These are phyloP conservation scores for Nemania sp. DNA, from an alignment of 2,329 filamentous ascomycete species.

Conservation along the genomic window DNA sequence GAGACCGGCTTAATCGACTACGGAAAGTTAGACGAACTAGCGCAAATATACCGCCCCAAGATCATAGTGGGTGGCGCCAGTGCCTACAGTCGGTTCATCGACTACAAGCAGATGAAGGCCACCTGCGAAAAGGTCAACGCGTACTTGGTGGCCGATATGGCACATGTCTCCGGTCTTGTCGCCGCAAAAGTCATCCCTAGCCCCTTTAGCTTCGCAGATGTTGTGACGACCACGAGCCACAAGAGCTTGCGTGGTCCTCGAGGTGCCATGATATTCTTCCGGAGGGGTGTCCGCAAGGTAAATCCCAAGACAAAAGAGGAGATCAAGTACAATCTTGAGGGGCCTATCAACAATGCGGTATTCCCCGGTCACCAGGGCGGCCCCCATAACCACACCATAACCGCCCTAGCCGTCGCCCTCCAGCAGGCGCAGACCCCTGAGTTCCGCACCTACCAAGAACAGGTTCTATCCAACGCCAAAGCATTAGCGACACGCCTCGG, in stretches of 20 bases:
- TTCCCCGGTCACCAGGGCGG: constrained; percentile 98
- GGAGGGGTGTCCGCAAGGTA: constrained; percentile 82
- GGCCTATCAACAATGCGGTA: constrained; percentile 91
- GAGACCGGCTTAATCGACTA: constrained; percentile 95
- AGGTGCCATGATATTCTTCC: constrained; percentile 98
- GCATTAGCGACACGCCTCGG: constrained; percentile 73
- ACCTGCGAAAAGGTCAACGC: constrained; percentile 90
- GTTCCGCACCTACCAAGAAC: constrained; percentile 90
- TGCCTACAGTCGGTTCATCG: constrained; percentile 93
- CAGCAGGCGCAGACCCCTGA: constrained; percentile 89
- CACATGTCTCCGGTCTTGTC: constrained; percentile 92
- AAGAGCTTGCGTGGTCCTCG: constrained; percentile 94
- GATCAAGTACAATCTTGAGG: constrained; percentile 86
- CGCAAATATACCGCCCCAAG: constrained; percentile 89
- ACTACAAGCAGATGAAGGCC: constrained; percentile 89
- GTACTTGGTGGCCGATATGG: constrained; percentile 95
- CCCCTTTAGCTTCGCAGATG: constrained; percentile 86
- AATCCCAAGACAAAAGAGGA: constrained; percentile 86
- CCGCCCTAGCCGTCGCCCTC: constrained; percentile 88
- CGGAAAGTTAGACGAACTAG: constrained; percentile 83
- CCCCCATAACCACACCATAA: constrained; percentile 99
- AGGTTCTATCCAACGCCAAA: constrained; percentile 89
- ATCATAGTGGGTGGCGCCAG: constrained; percentile 93
- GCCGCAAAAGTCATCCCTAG: constrained; percentile 89
- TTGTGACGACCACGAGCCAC: constrained; percentile 97